Base-by-base conservation (phyloP, 2,329 filamentous ascomycete genomes). In the Didymella exigua region DNA sequence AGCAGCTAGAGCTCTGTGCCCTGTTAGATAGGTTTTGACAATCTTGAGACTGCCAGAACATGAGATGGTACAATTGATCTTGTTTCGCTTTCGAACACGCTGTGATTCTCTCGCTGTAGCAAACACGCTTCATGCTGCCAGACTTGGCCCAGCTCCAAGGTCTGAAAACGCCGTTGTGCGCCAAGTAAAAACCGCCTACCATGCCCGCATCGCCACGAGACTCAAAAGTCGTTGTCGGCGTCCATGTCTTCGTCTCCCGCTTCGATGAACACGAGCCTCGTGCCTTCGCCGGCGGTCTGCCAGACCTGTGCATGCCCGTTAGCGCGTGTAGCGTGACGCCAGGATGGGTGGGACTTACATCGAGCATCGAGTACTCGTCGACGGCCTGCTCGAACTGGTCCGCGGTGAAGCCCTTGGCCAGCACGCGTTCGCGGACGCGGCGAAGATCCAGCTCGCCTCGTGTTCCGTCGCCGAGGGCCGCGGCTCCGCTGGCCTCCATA, bases 321-420 rank as follows among this genome's bases (percentile, higher is more conserved):
- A 79, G 76, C 57, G 62, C 49, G 16, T 38, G 18, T 13, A 34
- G 9, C 5, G 30, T 13, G 13, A 11, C 8, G 6, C 26, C 14
- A 44, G 42, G 4, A 26, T n/a, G 5, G 21, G 19, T 27, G 37
- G 2, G 50, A 70, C 93, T 91, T 81, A 98, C 95, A 80, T 96
- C 90, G 58, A 96, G 79, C 62, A 85, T 81, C 2, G 90, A 88
- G 77, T 99, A 98, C 79, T 96, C 93, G 59, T 96, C 89, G 72
- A 99, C 82, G 18, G 93, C 89, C 64, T 85, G 84, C 69, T 90
- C 83, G 79, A 96, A 92, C 76, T 99, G 93, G 76, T 98, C 91
- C 62, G 92, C 89, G 0, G 93, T 99, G 76, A 97, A 99, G 2
- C 95, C 95, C 83, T 96, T 97, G 48, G 93, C 95, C 67, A 98